Evolutionary conservation across 2,329 filamentous ascomycete genomes (phyloP).

Genomic region (Blastomyces gilchristii): DNA sequence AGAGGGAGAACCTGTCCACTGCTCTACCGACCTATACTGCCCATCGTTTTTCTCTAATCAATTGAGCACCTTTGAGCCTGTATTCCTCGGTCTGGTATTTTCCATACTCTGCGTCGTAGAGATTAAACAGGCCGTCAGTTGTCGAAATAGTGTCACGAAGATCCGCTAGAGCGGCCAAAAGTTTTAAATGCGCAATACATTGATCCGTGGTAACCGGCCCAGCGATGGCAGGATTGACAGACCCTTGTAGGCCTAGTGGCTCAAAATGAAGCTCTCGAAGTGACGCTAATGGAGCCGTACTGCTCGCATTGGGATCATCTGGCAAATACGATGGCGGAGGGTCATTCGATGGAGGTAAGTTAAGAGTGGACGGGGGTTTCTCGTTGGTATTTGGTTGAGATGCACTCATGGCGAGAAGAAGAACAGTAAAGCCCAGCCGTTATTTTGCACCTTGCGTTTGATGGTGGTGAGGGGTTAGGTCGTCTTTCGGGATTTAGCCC

Average conservation of each 20-base stretch:
- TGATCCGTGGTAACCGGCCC: slow-evolving; percentile 37
- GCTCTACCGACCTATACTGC: slow-evolving; percentile 58
- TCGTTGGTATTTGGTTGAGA: neutral
- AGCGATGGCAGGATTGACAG: neutral
- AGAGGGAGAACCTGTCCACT: slow-evolving; percentile 56
- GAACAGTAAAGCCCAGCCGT: neutral
- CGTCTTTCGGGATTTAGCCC: neutral
- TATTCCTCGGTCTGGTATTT: slow-evolving; percentile 29
- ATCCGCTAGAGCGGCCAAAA: slow-evolving; percentile 57
- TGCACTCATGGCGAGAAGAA: neutral
- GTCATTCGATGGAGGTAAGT: neutral
- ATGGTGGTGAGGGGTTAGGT: neutral
- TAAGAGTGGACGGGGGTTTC: no score
- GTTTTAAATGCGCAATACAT: slow-evolving; percentile 63
- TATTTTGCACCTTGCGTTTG: neutral
- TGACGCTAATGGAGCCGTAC: neutral
- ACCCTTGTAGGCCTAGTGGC: neutral
- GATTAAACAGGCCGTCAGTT: slow-evolving; percentile 55
- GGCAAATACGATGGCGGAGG: neutral
- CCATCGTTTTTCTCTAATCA: slow-evolving; percentile 63
- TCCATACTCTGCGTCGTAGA: slow-evolving; percentile 42
- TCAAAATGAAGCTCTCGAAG: slow-evolving; percentile 9
- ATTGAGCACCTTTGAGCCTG: slow-evolving; percentile 38
- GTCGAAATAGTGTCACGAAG: slow-evolving; percentile 58
- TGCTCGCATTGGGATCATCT: neutral